Base-by-base conservation (phyloP, 805 yeast species). In the Ogataea methanolica region DNA sequence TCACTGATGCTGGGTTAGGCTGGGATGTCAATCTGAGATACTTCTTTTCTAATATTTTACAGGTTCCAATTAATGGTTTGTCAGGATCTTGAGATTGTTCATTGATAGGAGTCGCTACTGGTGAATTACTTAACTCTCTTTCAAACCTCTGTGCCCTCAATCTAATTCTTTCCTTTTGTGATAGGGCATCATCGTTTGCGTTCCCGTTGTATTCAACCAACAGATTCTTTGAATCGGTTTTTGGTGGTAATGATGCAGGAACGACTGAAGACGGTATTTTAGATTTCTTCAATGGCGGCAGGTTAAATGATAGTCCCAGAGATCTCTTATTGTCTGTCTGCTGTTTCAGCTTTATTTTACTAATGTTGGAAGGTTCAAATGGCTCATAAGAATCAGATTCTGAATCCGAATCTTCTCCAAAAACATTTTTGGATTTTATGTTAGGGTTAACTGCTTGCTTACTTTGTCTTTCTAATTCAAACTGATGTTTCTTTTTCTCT, bases 11-110 rank as follows among this genome's bases (percentile, higher is more conserved):
- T 0, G 97, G 97, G 52, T 88, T 87, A 0, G 98, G 97, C 44
- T 84, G 96, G 2, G 96, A 87, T 0, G 99, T 94, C 50, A 94
- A 69, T 50, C 98, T 75, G 22, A 89, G 68, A 61, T 90, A 92
- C 39, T 79, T 71, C 64, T 92, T 94, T 56, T 90, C 97, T 22
- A 92, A 62, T 1, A 61, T 71, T 44, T 74, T 73, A 58, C 85
- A 76, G 1, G 78, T 73, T 0, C 99, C 99, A 11, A 85, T 55
- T 11, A 79, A 59, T 12, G 70, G 66, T 16, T 41, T 47, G 21
- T 53, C 51, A 22, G 37, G 37, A 38, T 44, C 43, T 29, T 36
- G 44, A n/a, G 44, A 39, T 16, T 38, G 39, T 12, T 43, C 53
- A 16, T 36, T 29, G 33, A 49, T 35, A 40, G 44, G 11, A 8